Evolutionary conservation across 2,329 filamentous ascomycete species (phyloP), one percentile per base, ranked within the genome.

Genomic region (Cytospora mali): DNA sequence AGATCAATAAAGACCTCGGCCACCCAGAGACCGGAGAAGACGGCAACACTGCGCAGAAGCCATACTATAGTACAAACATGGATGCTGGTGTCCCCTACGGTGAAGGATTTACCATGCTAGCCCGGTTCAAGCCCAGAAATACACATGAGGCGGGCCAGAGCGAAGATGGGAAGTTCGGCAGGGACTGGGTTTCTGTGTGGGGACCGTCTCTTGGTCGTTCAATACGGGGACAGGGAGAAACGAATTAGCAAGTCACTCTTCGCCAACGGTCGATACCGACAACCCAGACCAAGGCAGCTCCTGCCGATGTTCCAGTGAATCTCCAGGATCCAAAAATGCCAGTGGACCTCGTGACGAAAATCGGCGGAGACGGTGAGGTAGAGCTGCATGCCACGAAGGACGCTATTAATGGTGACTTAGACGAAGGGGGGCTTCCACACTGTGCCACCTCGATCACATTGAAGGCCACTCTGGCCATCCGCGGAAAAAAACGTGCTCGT

Each of bases 171-270:
- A 74, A 74, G 11, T 75, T 84, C 21, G 73, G 74, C 29, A 21
- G 61, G 21, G 84, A 87, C 70, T 83, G 80, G 64, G 77, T 86
- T 60, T 82, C 82, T 6, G 78, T 86, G 9, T 87, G 84, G 84
- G 73, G 73, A 55, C 75, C 75, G 58, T 68, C 48, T 4, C 54
- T 57, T 18, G 49, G 49, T 42, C 39, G 18, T 42, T 6, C 39
- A 21, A 7, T 13, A 21, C n/a, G 18, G 18, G 39, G 6, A 21
- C 18, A 16, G 10, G 39, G n/a, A n/a, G 39, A 7, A 9, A 21
- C 39, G 39, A n/a, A 21, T 7, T 42, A 42, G 39, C 39, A 42
- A 21, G 16, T 21, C 39, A n/a, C 16, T n/a, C 2, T 21, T 10
- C 10, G 39, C 39, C 39, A 6, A 6, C 1, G 16, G 4, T 9